Evolutionary conservation across 495 filamentous ascomycete species (phyloP).

Genomic region (Podospora pseudocomata): DNA sequence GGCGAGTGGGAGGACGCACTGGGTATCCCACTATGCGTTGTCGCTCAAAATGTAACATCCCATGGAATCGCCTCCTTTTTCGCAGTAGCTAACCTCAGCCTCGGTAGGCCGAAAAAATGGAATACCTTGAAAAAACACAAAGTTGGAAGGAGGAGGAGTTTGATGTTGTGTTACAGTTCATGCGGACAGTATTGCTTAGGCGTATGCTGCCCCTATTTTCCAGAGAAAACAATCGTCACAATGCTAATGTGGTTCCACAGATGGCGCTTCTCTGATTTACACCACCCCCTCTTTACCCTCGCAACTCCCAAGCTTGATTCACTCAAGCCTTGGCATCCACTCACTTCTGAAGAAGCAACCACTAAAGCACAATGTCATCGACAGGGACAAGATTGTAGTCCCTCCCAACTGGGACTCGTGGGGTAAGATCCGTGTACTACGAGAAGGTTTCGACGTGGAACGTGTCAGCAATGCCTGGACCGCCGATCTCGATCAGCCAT

Average conservation of each 20-base stretch:
- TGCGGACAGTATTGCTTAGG: slow-evolving; percentile 80
- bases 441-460: slow-evolving; percentile 94
- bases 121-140: slow-evolving; percentile 77
- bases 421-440: slow-evolving; percentile 90
- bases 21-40: slow-evolving; percentile 84
- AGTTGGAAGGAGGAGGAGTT: slow-evolving; percentile 93
- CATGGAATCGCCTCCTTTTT: too few species aligned
- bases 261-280: slow-evolving; percentile 88
- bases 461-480: slow-evolving; percentile 78
- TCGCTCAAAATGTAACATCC: slow-evolving; percentile 80
- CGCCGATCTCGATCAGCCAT: slow-evolving; percentile 65
- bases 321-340: slow-evolving; percentile 84
- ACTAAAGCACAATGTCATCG: slow-evolving; percentile 92
- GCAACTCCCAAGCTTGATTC: slow-evolving; percentile 75
- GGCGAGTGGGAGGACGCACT: slow-evolving; percentile 94
- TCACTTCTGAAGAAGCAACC: slow-evolving; percentile 79
- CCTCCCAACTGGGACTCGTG: slow-evolving; percentile 98
- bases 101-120: slow-evolving; percentile 78
- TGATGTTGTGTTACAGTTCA: slow-evolving; percentile 82
- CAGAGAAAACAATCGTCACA: slow-evolving; percentile 20
- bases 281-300: slow-evolving; percentile 76
- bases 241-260: slow-evolving; percentile 38
- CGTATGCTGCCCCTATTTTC: slow-evolving; percentile 51
- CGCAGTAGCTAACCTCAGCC: slow-evolving; percentile 25
- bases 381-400: slow-evolving; percentile 89